Conservation (phyloP, 2,329 filamentous ascomycete species). For the Rosellinia necatrix region DNA sequence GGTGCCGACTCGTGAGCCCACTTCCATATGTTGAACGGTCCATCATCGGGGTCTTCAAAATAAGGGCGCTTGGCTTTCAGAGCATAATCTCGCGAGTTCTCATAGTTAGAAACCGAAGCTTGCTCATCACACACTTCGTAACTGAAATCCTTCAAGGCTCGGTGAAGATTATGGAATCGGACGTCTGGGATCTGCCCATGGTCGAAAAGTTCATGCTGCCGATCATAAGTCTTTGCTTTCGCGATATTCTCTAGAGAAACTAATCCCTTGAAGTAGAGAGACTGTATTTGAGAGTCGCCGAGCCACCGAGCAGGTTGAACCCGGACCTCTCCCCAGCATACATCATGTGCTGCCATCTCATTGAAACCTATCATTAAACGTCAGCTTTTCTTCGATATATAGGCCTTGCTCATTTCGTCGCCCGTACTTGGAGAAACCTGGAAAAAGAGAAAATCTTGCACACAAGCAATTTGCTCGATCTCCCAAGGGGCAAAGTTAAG, state of each 20-base stretch:
- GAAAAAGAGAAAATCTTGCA: constrained; percentile 17
- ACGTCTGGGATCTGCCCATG: neutral
- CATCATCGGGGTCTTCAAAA: constrained; percentile 19
- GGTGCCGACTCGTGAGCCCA: constrained; percentile 11
- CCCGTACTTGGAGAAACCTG: constrained; percentile 14
- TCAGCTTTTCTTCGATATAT: constrained; percentile 11
- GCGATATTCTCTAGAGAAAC: neutral
- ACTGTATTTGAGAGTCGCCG: constrained; percentile 6
- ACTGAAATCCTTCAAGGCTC: constrained; percentile 3
- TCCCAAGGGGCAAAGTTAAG: constrained; percentile 18
- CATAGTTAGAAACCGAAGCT: constrained; percentile 9
- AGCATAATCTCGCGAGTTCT: constrained; percentile 13
- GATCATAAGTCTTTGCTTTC: constrained; percentile 15
- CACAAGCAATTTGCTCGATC: constrained; percentile 18
- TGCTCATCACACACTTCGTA: constrained; percentile 3
- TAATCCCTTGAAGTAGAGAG: constrained; percentile 12
- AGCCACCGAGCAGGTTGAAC: constrained; percentile 8
- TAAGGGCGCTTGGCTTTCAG: constrained; percentile 6
- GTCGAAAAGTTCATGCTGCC: constrained; percentile 10
- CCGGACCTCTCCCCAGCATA: constrained; percentile 10
- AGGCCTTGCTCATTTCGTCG: constrained; percentile 5
- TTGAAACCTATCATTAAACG: constrained; percentile 13
- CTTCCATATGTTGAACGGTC: constrained; percentile 11
- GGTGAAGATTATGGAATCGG: constrained; percentile 7
- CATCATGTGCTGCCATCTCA: constrained; percentile 16